Percentiles rank a stretch among this genome's conserved stretches.
Conservation (phyloP, 768 basidiomycete species). For the Psilocybe subaeruginosa region DNA sequence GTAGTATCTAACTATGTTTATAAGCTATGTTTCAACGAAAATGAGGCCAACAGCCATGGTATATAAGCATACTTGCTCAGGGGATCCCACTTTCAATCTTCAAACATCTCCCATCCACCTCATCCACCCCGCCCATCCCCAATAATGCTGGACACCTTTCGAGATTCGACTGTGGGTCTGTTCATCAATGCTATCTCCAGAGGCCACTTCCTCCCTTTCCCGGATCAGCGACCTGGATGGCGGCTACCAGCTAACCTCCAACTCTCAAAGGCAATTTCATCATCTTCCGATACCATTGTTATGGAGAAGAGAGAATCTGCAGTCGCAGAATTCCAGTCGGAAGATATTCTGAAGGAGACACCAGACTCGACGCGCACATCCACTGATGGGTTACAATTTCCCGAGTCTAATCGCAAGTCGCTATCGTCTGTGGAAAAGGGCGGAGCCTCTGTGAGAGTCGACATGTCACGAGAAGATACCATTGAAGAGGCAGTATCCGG, state of each 20-base stretch:
- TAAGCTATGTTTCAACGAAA: background rate
- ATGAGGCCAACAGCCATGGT: background rate
- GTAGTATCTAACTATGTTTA: background rate
- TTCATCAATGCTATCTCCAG: background rate
- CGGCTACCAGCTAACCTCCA: background rate
- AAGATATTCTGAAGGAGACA: background rate
- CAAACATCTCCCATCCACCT: background rate
- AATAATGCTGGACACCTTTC: background rate
- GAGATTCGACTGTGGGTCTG: background rate
- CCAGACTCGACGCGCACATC: background rate
- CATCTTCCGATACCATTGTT: background rate
- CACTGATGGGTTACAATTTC: background rate
- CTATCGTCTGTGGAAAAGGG: background rate
- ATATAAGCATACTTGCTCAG: background rate
- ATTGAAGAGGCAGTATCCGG: background rate
- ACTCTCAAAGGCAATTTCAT: background rate
- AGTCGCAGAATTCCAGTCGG: background rate
- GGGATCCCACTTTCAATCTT: background rate
- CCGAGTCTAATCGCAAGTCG: background rate
- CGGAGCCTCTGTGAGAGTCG: background rate
- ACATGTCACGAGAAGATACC: background rate
- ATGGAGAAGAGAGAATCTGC: background rate
- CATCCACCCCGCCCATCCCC: background rate
- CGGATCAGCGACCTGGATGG: background rate
- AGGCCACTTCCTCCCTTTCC: background rate